A percentile compares a stretch with the other conserved stretches of the same genome.
Conservation (phyloP, 2,329 filamentous ascomycete genomes). For the Podosphaera fusca region DNA sequence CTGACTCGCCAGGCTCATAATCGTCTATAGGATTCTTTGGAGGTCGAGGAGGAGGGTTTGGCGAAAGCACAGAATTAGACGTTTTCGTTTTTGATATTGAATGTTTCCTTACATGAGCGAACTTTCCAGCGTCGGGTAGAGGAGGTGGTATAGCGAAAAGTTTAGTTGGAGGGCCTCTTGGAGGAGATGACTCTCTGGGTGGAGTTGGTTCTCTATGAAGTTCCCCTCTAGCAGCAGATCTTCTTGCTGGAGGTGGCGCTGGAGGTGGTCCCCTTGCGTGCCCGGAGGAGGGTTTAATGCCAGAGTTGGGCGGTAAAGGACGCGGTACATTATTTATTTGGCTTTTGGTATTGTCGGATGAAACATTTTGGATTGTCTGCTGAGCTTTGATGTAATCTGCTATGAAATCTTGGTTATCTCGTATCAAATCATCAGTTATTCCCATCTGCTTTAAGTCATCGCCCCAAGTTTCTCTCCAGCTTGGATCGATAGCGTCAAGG, state of each 20-base stretch:
- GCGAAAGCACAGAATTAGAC: constrained; percentile 30
- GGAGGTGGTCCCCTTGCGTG: constrained; percentile 21
- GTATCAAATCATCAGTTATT: constrained; percentile 41
- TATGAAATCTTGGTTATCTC: constrained; percentile 45
- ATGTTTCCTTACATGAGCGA: constrained; percentile 32
- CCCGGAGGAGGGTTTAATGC: constrained; percentile 11
- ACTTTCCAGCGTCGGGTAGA: constrained; percentile 74
- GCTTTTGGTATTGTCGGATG: constrained; percentile 20
- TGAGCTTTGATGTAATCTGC: constrained; percentile 38
- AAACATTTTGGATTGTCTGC: constrained; percentile 23
- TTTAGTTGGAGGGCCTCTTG: constrained; percentile 32
- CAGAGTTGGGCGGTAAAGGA: constrained; percentile 33
- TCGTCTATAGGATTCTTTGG: constrained; percentile 51
- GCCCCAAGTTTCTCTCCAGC: constrained; percentile 42
- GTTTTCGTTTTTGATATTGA: constrained; percentile 21
- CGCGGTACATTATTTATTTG: constrained; percentile 32
- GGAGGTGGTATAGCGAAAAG: constrained; percentile 72
- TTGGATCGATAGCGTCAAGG: constrained; percentile 38
- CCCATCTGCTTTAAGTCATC: constrained; percentile 39
- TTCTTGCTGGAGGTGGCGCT: constrained; percentile 36
- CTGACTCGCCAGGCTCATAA: constrained; percentile 22
- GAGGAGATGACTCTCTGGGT: constrained; percentile 48
- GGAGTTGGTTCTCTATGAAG: constrained; percentile 28
- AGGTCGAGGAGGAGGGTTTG: constrained; percentile 44
- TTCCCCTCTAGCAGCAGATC: constrained; percentile 30